These are phyloP conservation scores for Barnettozyma sp. DNA, from an alignment of 805 yeast species.

Conservation along the genomic window DNA sequence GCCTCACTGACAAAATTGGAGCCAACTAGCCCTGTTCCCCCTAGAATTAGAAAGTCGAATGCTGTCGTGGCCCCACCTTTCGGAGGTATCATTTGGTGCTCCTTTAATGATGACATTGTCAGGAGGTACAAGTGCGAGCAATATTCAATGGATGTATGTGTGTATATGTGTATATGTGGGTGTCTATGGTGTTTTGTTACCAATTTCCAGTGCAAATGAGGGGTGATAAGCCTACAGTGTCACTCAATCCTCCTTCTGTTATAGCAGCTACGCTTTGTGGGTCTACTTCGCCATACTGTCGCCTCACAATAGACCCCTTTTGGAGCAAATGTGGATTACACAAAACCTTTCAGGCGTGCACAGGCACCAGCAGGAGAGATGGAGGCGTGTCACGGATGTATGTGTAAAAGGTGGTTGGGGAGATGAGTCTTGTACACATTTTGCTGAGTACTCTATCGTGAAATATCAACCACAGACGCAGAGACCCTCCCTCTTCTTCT, in stretches of 20 bases:
- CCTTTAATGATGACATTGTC: slow-evolving; percentile 8
- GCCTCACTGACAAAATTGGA: slow-evolving; percentile 14
- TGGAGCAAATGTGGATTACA: slow-evolving; percentile 1
- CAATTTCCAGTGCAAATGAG: no score
- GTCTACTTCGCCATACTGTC: neutral
- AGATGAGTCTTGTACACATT: no score
- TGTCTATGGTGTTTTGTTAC: no score
- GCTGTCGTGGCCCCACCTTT: neutral
- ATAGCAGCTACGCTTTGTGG: no score
- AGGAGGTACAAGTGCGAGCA: no score
- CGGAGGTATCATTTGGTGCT: neutral
- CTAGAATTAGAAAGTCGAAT: slow-evolving; percentile 14
- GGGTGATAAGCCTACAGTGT: no score
- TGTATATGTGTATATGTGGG: neutral
- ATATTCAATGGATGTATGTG: neutral
- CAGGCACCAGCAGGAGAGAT: neutral
- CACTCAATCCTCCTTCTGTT: no score
- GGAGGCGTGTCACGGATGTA: no score
- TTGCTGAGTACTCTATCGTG: no score
- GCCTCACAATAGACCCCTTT: neutral
- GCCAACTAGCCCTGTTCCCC: slow-evolving; percentile 22
- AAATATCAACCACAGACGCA: no score
- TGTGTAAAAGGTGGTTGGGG: no score
- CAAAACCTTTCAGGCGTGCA: neutral
- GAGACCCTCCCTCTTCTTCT: no score